Conservation (phyloP, 441 rosid genomes). For the Syzygium malaccense region DNA sequence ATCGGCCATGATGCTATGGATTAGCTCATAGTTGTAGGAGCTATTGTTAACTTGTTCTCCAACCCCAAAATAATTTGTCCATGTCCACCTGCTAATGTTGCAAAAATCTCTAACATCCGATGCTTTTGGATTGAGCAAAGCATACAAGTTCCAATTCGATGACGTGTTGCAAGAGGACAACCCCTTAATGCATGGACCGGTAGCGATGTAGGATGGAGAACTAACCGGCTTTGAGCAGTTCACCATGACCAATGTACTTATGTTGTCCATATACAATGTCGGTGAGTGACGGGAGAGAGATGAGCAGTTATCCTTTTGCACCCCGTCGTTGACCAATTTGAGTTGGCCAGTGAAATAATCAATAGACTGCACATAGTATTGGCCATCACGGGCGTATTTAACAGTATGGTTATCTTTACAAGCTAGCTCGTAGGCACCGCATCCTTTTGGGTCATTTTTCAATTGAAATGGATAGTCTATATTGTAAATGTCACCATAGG, state of each 20-base stretch:
- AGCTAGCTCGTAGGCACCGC: rapidly evolving
- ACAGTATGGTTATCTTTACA: background rate
- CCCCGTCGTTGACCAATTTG: rapidly evolving
- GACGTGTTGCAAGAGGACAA: background rate
- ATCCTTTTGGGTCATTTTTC: rapidly evolving
- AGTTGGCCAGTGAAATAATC: rapidly evolving
- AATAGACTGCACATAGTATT: background rate
- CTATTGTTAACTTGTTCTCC: rapidly evolving
- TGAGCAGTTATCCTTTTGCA: background rate
- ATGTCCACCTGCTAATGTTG: background rate
- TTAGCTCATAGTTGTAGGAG: background rate
- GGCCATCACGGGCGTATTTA: rapidly evolving
- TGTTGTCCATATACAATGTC: no score
- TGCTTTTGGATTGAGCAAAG: background rate
- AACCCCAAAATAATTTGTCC: background rate
- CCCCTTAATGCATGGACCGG: background rate
- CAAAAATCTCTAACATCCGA: background rate
- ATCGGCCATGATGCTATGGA: background rate
- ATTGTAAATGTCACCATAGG: background rate
- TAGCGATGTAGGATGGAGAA: background rate
- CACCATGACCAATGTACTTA: background rate
- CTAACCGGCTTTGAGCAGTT: background rate
- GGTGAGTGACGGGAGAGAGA: background rate
- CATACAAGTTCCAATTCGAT: background rate
- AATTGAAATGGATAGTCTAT: rapidly evolving